Conservation (phyloP, 805 yeast species). For the Candida caryicola region DNA sequence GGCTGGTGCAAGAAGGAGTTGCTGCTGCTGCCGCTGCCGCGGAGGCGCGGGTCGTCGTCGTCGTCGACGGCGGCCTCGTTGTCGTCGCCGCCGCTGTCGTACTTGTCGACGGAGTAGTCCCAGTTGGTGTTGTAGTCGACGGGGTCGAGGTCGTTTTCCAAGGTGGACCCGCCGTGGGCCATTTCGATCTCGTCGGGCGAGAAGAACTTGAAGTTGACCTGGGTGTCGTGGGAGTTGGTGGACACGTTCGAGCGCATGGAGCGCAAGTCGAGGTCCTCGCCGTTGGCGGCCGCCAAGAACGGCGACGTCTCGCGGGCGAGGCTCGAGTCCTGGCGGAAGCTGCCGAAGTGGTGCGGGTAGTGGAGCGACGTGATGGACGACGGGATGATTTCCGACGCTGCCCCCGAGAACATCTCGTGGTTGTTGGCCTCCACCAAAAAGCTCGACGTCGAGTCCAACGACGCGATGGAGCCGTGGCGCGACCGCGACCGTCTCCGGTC, state of each 20-base stretch:
- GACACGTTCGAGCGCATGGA: conserved; percentile 37
- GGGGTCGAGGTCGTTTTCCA: conserved; percentile 53
- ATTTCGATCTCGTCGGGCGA: conserved; percentile 76
- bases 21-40: background rate
- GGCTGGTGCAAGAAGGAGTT: conserved; percentile 7
- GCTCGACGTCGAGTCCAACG: conserved; percentile 28
- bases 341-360: conserved; percentile 55
- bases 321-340: conserved; percentile 16
- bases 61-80: conserved; percentile 6
- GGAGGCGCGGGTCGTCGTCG: background rate
- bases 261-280: conserved; percentile 27
- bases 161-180: conserved; percentile 85
- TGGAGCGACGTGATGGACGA: conserved; percentile 76
- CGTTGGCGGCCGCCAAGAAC: conserved; percentile 22
- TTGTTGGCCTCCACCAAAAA: conserved; percentile 53
- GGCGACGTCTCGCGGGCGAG: conserved; percentile 35
- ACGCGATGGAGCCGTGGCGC: conserved; percentile 32
- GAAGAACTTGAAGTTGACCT: conserved; percentile 69
- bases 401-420: conserved; percentile 75
- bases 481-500: conserved; percentile 21
- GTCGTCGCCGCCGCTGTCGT: conserved; percentile 24
- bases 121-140: conserved; percentile 75
- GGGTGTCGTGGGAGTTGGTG: conserved; percentile 34
- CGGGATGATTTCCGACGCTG: conserved; percentile 71
- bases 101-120: conserved; percentile 59